Base-by-base conservation (phyloP, 164 flowering plant genomes). In the Macadamia integrifolia region DNA sequence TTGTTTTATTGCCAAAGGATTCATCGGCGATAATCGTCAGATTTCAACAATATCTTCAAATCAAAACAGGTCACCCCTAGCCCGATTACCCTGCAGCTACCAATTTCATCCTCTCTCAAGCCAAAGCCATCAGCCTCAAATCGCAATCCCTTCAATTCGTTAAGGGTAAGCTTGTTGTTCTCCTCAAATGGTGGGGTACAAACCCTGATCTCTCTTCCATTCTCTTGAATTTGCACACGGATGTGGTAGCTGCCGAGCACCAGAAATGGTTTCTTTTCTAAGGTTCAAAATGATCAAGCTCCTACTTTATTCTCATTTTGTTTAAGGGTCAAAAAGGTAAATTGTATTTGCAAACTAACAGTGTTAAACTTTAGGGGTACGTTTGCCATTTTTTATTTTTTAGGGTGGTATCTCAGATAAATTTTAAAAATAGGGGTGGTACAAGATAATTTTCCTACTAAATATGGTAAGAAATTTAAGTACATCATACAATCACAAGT, bases 221-320 rank as follows among this genome's bases (percentile, higher is more conserved):
- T 59, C 86, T 95, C 42, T 88, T 95, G 73, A 80, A 95, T 71
- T 92, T 97, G 14, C 99, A 95, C 80, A 92, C 93, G 6, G 98
- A 95, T 52, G 99, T 95, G 18, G 97, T 92, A 46, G 84, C 98
- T 7, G 81, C 79, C 7, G 99, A 95, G 78, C 76, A 65, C 18
- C 72, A 66, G 58, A 94, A 92, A 77, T 94, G 99, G 99, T n/a
- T n/a, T 44, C 84, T 23, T 23, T 23, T 23, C 23, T 23, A 23
- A 23, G 23, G 23, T 23, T 23, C 23, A 23, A 23, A 23, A 23
- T 23, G 23, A 23, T 23, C 23, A 23, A 23, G 23, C 23, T 23
- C 23, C 23, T 23, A 23, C 23, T 23, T 23, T 23, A 23, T 23
- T 23, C 23, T 0, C 0, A 23, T 23, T 23, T 23, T 23, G 23